Evolutionary conservation across 106 monocot species (phyloP), one percentile per base, ranked within the genome.

Genomic region (Acanthochlamys bracteata): DNA sequence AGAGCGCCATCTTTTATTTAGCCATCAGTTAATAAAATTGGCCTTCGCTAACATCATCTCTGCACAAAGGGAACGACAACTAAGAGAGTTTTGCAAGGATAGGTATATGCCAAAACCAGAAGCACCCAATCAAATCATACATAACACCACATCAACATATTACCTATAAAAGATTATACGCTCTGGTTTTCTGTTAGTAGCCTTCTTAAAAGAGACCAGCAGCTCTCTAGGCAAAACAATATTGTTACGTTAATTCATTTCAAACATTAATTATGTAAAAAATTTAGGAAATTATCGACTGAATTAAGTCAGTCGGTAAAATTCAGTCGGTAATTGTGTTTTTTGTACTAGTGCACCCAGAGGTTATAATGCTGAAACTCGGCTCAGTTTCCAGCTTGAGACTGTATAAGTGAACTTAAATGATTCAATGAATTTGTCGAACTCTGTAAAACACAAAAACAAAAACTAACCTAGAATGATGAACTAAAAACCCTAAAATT

Each of bases 31-130:
- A 88, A 65, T 91, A 83, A 60, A 98, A 98, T 47, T 98, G 96
- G 10, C 96, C 91, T 79, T 98, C 96, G 25, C 90, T 90, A 13
- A 98, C 96, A 66, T 91, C 96, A 77, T 98, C 96, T 64, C 96
- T 82, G 81, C 10, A 66, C 59, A 70, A 42, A 69, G 26, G 17
- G 57, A 69, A 40, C 21, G 9, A 26, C 0, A 13, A 40, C 6
- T 25, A 33, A 4, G 15, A 22, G 10, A 58, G 20, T 15, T 0
- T 66, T 42, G 55, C 23, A 58, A 55, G 19, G 15, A 73, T 22
- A 33, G 17, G 67, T 42, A 68, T 41, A 1, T 19, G 21, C 19
- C 11, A 56, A 20, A 10, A 20, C 19, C 19, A 56, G 56, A 25
- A 25, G 25, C 24, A 16, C 25, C 24, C 22, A 16, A 33, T 61